Base-by-base conservation (phyloP, 768 basidiomycete species). In the Rubroboletus pulcherrimus region DNA sequence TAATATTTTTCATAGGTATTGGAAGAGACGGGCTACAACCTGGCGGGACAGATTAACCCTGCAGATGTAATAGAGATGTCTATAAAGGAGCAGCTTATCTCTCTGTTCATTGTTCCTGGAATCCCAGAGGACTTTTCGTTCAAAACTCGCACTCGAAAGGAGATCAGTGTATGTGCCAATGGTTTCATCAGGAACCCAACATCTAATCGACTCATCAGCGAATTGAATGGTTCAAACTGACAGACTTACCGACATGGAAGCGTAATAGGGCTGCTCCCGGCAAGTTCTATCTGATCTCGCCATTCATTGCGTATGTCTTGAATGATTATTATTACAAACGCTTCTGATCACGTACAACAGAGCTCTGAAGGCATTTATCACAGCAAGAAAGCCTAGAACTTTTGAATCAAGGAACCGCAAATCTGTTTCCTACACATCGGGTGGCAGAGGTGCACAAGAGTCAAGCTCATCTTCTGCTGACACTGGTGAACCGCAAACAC, bases 1-100 rank as follows among this genome's bases (percentile, higher is more conserved):
- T 58, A 64, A 21, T 45, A 8, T 49, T 38, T 38, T 51, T 21
- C 21, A n/a, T 63, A 98, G 95, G 96, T 98, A 24, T 77, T 91
- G 31, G 97, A 99, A 73, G 97, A 99, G 75, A 98, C 94, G 0
- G 97, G 97, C 14, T 98, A 91, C 76, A 93, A 98, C 71, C 67
- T 93, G 53, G 81, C 79, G 48, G 84, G 81, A 53, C 81, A 87
- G 64, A 72, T 91, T 47, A 74, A 85, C 62, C 78, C 82, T 3
- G 69, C 82, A 43, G 76, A 93, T 66, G 85, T 84, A 63, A 87
- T 98, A 68, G 85, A 93, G 69, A 79, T 92, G 71, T 85, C 86
- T 41, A 91, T 95, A 71, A 89, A 84, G 68, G 93, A 94, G 62
- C 96, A 98, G 72, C 83, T 81, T 60, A 89, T 98, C 55, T 91